Conservation (phyloP, 441 rosid genomes). For the Erysimum pusillum region DNA sequence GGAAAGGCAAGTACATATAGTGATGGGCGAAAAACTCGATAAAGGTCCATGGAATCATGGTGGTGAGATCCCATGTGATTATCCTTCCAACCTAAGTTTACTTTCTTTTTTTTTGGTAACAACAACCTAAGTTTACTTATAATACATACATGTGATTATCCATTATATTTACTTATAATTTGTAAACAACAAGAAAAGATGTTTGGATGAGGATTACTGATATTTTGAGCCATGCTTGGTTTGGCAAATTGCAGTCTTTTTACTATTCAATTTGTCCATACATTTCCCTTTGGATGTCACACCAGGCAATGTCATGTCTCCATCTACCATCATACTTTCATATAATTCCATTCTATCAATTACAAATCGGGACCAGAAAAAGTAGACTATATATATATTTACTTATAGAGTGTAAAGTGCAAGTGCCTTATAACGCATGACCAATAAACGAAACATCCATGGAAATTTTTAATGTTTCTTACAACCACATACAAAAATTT, state of each 20-base stretch:
- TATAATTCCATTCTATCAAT: neutral
- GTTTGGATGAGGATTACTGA: slow-evolving; percentile 2
- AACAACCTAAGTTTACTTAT: too few relatives aligned
- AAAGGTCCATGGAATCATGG: slow-evolving; percentile 40
- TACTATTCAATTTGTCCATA: slow-evolving; percentile 35
- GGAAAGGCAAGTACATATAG: slow-evolving; percentile 26
- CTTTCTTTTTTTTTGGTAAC: neutral
- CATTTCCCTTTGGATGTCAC: slow-evolving; percentile 33
- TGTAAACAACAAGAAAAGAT: neutral
- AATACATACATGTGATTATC: too few relatives aligned
- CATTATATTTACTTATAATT: too few relatives aligned
- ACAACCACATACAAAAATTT: too few relatives aligned
- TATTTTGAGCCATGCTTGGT: slow-evolving; percentile 26
- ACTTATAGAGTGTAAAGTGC: neutral
- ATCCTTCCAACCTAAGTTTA: slow-evolving; percentile 39
- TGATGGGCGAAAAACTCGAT: slow-evolving; percentile 38
- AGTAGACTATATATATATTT: neutral
- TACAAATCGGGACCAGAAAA: slow-evolving; percentile 19
- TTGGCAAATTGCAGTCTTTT: slow-evolving; percentile 35
- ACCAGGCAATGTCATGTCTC: slow-evolving; percentile 42
- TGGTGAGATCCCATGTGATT: slow-evolving; percentile 42
- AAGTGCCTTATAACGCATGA: slow-evolving; percentile 1
- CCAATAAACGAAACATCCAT: slow-evolving; percentile 10
- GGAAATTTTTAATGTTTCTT: neutral
- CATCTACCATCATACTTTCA: slow-evolving; percentile 41